phyloP scores from a whole-genome alignment of 495 filamentous ascomycete species.

The Penicillium turbatum region DNA sequence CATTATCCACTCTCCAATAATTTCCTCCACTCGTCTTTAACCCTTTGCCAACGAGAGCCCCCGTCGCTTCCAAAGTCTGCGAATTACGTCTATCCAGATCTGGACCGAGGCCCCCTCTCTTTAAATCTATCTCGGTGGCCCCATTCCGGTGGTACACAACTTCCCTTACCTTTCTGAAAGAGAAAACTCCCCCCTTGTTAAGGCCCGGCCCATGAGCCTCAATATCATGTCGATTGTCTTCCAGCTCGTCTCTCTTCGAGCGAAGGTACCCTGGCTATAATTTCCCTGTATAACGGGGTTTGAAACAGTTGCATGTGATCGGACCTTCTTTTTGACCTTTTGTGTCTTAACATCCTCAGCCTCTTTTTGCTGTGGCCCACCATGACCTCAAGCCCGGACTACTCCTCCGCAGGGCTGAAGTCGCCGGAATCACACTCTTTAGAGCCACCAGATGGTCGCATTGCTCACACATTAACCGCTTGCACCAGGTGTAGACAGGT shows the following conservation, averaged over 20 bases:
- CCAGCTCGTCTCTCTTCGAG: slow-evolving; percentile 9
- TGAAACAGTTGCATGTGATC: slow-evolving; percentile 16
- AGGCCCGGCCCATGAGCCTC: neutral
- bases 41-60: neutral
- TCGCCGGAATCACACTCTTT: slow-evolving; percentile 23
- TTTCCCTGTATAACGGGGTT: neutral
- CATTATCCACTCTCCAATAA: neutral
- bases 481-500: slow-evolving; percentile 84
- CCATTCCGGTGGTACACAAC: neutral
- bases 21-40: too few species aligned
- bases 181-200: slow-evolving; percentile 6
- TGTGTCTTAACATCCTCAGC: neutral
- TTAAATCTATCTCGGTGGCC: neutral
- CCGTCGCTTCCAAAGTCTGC: slow-evolving; percentile 24
- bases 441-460: slow-evolving; percentile 42
- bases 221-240: slow-evolving; percentile 24
- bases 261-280: slow-evolving; percentile 7
- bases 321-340: slow-evolving; percentile 2
- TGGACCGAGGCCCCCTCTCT: slow-evolving; percentile 21
- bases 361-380: neutral
- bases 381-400: slow-evolving; percentile 22
- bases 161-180: neutral
- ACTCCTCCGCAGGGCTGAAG: slow-evolving; percentile 14
- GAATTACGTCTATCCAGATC: slow-evolving; percentile 21
- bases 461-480: slow-evolving; percentile 82